Evolutionary conservation across 2,329 filamentous ascomycete genomes (phyloP), one percentile per base, ranked within the genome.

Genomic region (Sarocladium kiliense): DNA sequence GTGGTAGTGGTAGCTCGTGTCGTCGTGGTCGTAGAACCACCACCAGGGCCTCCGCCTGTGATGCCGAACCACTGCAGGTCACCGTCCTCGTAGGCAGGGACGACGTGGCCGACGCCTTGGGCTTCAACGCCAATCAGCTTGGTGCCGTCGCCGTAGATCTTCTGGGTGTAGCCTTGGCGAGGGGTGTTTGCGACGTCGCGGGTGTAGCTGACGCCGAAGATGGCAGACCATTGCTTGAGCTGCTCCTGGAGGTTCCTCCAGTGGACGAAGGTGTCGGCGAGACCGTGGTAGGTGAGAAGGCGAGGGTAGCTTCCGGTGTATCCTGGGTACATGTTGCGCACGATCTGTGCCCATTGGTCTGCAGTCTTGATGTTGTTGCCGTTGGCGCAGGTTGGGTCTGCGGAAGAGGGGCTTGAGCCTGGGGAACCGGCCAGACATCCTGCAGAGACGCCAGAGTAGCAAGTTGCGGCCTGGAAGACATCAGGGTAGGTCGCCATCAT

Each of bases 231-330:
- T 53, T 63, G 53, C 49, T 60, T 63, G 10, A 63, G 57, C 54
- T 61, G 57, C 47, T 59, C 58, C 12, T 32, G 55, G 3, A 53
- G 50, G 36, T 61, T 58, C 7, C 54, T 56, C 50, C 50, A 53
- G n/a, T 57, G 37, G 10, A 56, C 44, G 14, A 56, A 53, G 16
- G 54, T 41, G 23, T 59, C 58, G 14, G 64, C 66, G 45, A 72
- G 76, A 44, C 80, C 80, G 62, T 84, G 80, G 71, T 78, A 84
- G 61, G 82, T 74, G 64, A 81, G 77, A 74, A 84, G 79, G 55
- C 71, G 74, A 1, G 80, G 80, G 2, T 78, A 69, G 1, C 72
- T 60, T 0, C 79, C 79, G 12, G 56, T 54, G 57, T 64, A 83
- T 34, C 73, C 73, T 0, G 77, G 75, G 63, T 80, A 79, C 70